Conservation (phyloP, 148 eudicot genomes). For the Bassia scoparia region DNA sequence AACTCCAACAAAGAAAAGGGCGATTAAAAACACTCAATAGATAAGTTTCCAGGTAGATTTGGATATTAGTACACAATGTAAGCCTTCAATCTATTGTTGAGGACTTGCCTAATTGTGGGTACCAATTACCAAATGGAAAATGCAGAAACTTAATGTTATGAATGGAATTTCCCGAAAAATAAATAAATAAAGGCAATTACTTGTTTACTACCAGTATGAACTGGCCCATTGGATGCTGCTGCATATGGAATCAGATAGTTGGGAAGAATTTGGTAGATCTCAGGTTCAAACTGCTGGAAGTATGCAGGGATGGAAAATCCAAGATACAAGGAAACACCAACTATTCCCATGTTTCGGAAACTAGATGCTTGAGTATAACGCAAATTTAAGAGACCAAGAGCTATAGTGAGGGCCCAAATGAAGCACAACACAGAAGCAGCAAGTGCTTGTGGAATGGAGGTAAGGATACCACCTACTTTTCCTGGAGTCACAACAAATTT, state of each 20-base stretch:
- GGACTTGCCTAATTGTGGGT: no score
- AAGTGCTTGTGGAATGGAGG: conserved; percentile 86
- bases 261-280: conserved; percentile 61
- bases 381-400: conserved; percentile 70
- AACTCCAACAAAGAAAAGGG: no score
- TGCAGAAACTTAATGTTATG: no score
- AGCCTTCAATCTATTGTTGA: neutral
- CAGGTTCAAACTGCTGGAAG: conserved; percentile 72
- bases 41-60: neutral
- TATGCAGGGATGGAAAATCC: conserved; percentile 91
- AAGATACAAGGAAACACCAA: conserved; percentile 82
- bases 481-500: conserved; percentile 36
- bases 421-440: conserved; percentile 86
- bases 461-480: conserved; percentile 88
- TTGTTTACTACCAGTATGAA: conserved; percentile 52
- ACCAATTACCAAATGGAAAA: no score
- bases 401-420: conserved; percentile 77
- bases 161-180: no score
- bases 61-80: neutral
- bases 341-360: conserved; percentile 72
- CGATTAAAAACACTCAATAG: neutral
- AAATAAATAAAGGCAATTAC: conserved; percentile 51
- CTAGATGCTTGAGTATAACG: conserved; percentile 71
- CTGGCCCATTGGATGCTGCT: conserved; percentile 86
- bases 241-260: conserved; percentile 72